These are phyloP conservation scores for Cladorrhinum sp. DNA, from an alignment of 2,329 filamentous ascomycete genomes.

Conservation along the genomic window DNA sequence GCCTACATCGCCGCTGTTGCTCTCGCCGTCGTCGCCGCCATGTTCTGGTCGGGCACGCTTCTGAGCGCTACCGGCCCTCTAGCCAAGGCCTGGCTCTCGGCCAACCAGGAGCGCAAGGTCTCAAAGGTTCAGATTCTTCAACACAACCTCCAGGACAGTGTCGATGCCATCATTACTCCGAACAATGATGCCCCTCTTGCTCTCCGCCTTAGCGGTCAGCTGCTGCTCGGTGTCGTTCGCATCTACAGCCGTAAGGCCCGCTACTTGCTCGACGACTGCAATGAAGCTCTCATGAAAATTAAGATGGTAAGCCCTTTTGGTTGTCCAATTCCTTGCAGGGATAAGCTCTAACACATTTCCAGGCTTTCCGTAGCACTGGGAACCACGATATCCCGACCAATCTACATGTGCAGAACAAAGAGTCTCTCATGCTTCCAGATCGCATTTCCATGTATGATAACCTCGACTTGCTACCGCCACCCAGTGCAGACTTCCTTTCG, in stretches of 20 bases:
- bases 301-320: constrained; percentile 71
- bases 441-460: constrained; percentile 89
- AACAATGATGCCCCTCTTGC: constrained; percentile 87
- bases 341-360: constrained; percentile 26
- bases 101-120: constrained; percentile 97
- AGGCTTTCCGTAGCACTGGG: constrained; percentile 92
- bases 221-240: constrained; percentile 90
- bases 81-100: constrained; percentile 96
- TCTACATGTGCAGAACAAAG: constrained; percentile 75
- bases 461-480: constrained; percentile 72
- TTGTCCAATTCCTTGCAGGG: constrained; percentile 2
- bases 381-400: constrained; percentile 93
- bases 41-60: constrained; percentile 98
- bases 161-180: constrained; percentile 90
- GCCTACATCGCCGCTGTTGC: not conserved
- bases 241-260: constrained; percentile 98
- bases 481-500: constrained; percentile 81
- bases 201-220: constrained; percentile 85
- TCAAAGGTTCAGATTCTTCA: constrained; percentile 95
- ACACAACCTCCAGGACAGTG: constrained; percentile 90
- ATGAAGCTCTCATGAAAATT: constrained; percentile 95
- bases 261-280: constrained; percentile 95
- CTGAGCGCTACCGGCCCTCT: constrained; percentile 95
- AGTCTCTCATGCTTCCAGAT: constrained; percentile 85
- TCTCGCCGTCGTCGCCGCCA: constrained; percentile 44